Evolutionary conservation across 2,329 filamentous ascomycete genomes (phyloP).

Genomic region (Penicillium sp.): DNA sequence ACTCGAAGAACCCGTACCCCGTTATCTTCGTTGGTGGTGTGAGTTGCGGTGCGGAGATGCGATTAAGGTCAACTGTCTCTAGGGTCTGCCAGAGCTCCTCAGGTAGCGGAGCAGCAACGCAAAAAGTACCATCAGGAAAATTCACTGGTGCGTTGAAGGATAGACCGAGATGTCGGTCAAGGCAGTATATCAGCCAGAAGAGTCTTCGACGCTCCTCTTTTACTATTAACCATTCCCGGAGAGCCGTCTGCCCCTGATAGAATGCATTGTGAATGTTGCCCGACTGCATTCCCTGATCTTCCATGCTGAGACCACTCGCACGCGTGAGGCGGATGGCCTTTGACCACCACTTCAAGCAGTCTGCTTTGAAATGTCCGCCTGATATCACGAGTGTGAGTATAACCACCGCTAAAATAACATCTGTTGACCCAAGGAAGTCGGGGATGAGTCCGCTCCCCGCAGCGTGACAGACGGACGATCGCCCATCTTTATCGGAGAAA

Average conservation of each 20-base stretch:
- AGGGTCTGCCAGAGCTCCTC: conserved; percentile 11
- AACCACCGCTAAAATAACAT: conserved; percentile 14
- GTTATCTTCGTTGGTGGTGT: conserved; percentile 10
- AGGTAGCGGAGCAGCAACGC: conserved; percentile 10
- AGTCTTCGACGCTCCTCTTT: conserved; percentile 15
- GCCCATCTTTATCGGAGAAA: conserved; percentile 10
- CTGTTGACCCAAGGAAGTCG: conserved; percentile 13
- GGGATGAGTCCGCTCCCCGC: conserved; percentile 15
- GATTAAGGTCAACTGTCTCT: conserved; percentile 10
- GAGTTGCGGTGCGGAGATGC: conserved; percentile 1
- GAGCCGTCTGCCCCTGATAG: not conserved
- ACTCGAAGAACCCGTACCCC: conserved; percentile 16
- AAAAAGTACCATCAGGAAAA: conserved; percentile 15
- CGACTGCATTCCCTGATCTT: conserved; percentile 9
- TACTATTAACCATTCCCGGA: conserved; percentile 12
- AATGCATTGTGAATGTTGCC: not conserved
- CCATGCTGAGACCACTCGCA: conserved; percentile 13
- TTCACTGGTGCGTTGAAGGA: conserved; percentile 15
- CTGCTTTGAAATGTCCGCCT: conserved; percentile 14
- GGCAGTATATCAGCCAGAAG: conserved; percentile 17
- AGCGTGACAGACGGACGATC: conserved; percentile 12
- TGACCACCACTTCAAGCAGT: conserved; percentile 13
- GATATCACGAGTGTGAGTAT: conserved; percentile 12
- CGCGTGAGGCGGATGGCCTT: conserved; percentile 11
- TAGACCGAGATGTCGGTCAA: conserved; percentile 13